Conservation (phyloP, 192 early-diverging fungal species). For the Coemansia sp. region DNA sequence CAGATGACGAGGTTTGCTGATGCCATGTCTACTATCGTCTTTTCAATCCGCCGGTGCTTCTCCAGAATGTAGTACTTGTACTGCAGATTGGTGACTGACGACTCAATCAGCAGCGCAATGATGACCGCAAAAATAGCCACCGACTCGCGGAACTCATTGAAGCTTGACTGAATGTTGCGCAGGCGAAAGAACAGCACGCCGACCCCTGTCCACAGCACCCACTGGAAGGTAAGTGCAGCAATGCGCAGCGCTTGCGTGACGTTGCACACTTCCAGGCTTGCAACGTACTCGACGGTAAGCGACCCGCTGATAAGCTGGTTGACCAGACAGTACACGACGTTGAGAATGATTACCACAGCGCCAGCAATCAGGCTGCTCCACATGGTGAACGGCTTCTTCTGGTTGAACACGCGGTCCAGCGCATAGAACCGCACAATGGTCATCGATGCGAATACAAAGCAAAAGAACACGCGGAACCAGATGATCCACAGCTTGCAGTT, state of each 20-base stretch:
- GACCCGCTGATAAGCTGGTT: constrained; percentile 16
- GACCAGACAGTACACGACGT: constrained; percentile 15
- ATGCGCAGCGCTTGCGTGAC: constrained; percentile 14
- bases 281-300: constrained; percentile 4
- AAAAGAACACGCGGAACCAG: constrained; percentile 39
- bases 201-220: constrained; percentile 26
- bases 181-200: constrained; percentile 25
- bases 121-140: constrained; percentile 27
- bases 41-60: constrained; percentile 17
- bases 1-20: constrained; percentile 23
- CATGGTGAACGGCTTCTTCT: constrained; percentile 37
- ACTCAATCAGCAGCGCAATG: constrained; percentile 20
- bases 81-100: constrained; percentile 17
- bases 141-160: constrained; percentile 42
- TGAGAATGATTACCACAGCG: constrained; percentile 6
- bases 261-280: constrained; percentile 13
- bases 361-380: constrained; percentile 7
- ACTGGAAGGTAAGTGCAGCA: constrained; percentile 19
- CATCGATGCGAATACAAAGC: constrained; percentile 35
- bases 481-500: constrained; percentile 44
- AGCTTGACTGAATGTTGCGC: constrained; percentile 44
- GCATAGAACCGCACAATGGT: constrained; percentile 39
- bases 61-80: constrained; percentile 23
- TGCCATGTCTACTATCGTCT: constrained; percentile 22
- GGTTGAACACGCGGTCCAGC: constrained; percentile 46